Percentiles rank a stretch among this genome's conserved stretches.
phyloP scores from a whole-genome alignment of 495 filamentous ascomycete genomes.

The Aspergillus incahuasiensis region DNA sequence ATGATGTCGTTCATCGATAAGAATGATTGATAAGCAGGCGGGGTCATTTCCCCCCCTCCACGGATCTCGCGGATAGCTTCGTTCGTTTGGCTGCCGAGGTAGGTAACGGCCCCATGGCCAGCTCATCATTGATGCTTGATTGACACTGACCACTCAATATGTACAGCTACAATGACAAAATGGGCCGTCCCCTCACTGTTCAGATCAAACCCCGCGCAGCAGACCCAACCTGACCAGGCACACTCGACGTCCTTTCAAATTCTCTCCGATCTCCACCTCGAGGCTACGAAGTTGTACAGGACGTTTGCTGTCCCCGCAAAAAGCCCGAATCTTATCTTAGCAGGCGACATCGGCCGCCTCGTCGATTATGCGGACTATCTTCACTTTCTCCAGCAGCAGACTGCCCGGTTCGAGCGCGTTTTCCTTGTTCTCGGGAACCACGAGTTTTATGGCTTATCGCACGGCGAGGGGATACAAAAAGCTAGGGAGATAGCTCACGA shows the following conservation, averaged over 20 bases:
- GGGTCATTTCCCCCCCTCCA: background rate
- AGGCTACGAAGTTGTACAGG: constrained; percentile 46
- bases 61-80: background rate
- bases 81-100: background rate
- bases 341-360: constrained; percentile 54
- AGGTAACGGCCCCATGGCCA: background rate
- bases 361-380: constrained; percentile 47
- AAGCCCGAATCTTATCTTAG: constrained; percentile 49
- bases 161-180: background rate
- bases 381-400: constrained; percentile 44
- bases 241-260: constrained; percentile 29
- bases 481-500: constrained; percentile 43
- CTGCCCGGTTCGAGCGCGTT: constrained; percentile 37
- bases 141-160: background rate
- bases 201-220: background rate
- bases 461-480: constrained; percentile 31
- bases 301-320: constrained; percentile 41
- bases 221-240: background rate
- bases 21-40: constrained; percentile 9
- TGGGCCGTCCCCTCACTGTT: background rate
- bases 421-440: constrained; percentile 56
- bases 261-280: constrained; percentile 55
- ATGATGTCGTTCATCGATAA: background rate
- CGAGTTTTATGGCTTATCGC: constrained; percentile 49
- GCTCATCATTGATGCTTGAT: background rate